These are phyloP conservation scores for Penstemon eatonii DNA, from an alignment of 257 asterid species.

Conservation along the genomic window DNA sequence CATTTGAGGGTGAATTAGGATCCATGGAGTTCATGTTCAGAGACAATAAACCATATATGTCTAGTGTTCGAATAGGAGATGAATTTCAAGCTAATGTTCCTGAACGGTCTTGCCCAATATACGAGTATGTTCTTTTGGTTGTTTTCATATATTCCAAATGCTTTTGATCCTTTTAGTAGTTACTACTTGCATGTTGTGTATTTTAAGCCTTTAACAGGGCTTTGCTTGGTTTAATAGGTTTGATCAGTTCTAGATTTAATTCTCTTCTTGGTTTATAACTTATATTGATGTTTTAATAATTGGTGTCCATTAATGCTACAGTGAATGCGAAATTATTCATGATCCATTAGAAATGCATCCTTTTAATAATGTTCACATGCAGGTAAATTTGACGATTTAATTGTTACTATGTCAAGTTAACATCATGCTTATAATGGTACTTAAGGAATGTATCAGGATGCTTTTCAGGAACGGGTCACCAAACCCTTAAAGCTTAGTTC, in stretches of 20 bases:
- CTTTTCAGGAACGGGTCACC: constrained; percentile 42
- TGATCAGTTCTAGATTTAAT: constrained; percentile 8
- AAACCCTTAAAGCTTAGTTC: constrained; percentile 41
- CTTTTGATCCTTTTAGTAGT: not conserved
- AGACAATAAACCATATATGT: constrained; percentile 53
- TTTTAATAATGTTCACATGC: constrained; percentile 30
- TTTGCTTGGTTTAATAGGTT: constrained; percentile 3
- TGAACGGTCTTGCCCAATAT: constrained; percentile 60
- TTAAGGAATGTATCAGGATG: constrained; percentile 27
- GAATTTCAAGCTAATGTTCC: constrained; percentile 80
- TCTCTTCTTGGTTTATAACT: constrained; percentile 9
- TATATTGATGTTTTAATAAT: constrained; percentile 14
- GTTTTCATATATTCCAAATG: constrained; percentile 19
- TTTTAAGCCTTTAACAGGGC: not conserved
- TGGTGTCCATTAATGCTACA: constrained; percentile 42
- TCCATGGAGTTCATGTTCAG: constrained; percentile 57
- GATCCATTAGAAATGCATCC: constrained; percentile 50
- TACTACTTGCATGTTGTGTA: not conserved
- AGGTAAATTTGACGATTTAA: constrained; percentile 49
- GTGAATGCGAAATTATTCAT: constrained; percentile 45
- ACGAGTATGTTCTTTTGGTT: constrained; percentile 57
- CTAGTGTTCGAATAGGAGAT: constrained; percentile 66
- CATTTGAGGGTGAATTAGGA: constrained; percentile 48
- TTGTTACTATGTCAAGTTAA: constrained; percentile 22
- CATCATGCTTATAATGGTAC: constrained; percentile 22